Evolutionary conservation across 176 grass and related monocot genomes (phyloP).

Genomic region (Ampelocalamus luodianensis): DNA sequence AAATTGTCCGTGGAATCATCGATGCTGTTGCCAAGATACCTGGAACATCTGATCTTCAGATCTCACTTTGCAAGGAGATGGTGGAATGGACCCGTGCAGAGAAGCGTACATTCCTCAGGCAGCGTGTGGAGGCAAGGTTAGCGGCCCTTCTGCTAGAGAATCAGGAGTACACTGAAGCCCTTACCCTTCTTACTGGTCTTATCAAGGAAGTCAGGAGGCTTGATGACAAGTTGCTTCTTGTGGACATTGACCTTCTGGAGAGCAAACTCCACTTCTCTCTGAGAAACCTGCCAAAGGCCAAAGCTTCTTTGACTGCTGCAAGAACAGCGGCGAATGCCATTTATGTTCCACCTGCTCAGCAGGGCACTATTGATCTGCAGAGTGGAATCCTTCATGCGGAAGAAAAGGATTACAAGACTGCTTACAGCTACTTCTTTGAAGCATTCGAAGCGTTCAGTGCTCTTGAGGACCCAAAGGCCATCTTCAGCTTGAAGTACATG

Average conservation of each 20-base stretch:
- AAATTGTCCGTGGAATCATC: slow-evolving; percentile 79
- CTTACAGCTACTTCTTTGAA: slow-evolving; percentile 85
- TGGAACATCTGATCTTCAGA: slow-evolving; percentile 73
- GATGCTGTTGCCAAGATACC: slow-evolving; percentile 88
- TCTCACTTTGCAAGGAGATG: slow-evolving; percentile 92
- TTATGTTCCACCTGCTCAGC: slow-evolving; percentile 86
- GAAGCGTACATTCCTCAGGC: slow-evolving; percentile 82
- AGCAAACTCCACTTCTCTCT: slow-evolving; percentile 93
- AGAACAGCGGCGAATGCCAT: slow-evolving; percentile 92
- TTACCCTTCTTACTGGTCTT: slow-evolving; percentile 70
- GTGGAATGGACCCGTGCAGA: slow-evolving; percentile 86
- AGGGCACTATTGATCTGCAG: slow-evolving; percentile 92
- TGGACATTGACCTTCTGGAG: slow-evolving; percentile 92
- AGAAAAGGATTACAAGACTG: slow-evolving; percentile 91
- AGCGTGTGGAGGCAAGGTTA: slow-evolving; percentile 84
- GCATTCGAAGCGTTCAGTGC: slow-evolving; percentile 80
- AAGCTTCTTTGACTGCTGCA: slow-evolving; percentile 82
- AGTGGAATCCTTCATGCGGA: slow-evolving; percentile 92
- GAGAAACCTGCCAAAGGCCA: slow-evolving; percentile 86
- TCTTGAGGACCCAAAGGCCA: slow-evolving; percentile 64
- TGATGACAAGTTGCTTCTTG: slow-evolving; percentile 87
- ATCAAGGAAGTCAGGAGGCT: slow-evolving; percentile 92
- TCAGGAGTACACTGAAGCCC: slow-evolving; percentile 80
- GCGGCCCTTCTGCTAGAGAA: slow-evolving; percentile 77
- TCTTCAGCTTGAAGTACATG: slow-evolving; percentile 92